These are phyloP conservation scores for Paratinospora sagittata DNA, from an alignment of 164 flowering plant species.

Conservation along the genomic window DNA sequence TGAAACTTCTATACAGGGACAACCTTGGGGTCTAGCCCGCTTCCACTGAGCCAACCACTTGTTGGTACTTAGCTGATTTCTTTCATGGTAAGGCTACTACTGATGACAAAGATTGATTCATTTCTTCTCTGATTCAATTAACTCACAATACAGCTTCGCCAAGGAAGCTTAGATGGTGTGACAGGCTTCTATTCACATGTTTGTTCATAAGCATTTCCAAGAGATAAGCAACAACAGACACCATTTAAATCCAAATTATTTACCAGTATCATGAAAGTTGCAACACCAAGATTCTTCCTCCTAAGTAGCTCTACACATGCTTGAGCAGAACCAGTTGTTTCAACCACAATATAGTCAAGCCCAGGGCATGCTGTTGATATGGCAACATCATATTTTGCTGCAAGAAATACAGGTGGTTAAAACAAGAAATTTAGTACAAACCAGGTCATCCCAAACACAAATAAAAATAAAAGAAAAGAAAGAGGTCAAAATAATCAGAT, in stretches of 20 bases:
- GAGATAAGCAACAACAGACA: background rate
- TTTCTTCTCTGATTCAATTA: background rate
- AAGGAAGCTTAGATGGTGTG: background rate
- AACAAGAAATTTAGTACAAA: background rate
- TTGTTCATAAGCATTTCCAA: background rate
- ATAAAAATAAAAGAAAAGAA: too few species aligned
- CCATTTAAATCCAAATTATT: background rate
- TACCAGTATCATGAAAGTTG: constrained; percentile 98
- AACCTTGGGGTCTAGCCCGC: too few species aligned
- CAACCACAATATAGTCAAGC: constrained; percentile 92
- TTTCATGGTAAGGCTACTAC: background rate
- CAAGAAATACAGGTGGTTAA: constrained; percentile 21
- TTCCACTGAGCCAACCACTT: too few species aligned
- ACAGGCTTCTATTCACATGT: background rate
- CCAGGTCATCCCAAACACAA: background rate
- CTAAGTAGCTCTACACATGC: constrained; percentile 91
- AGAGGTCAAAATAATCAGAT: background rate
- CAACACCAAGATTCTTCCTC: constrained; percentile 76
- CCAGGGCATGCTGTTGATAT: constrained; percentile 92
- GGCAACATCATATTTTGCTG: constrained; percentile 94
- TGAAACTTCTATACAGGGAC: too few species aligned
- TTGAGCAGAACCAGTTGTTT: constrained; percentile 85
- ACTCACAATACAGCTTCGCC: background rate
- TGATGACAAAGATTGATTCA: background rate
- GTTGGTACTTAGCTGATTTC: too few species aligned